A percentile compares a stretch with the other conserved stretches of the same genome.
Evolutionary conservation across 2,329 filamentous ascomycete genomes (phyloP).

Genomic region (Pseudogymnoascus pannorum): DNA sequence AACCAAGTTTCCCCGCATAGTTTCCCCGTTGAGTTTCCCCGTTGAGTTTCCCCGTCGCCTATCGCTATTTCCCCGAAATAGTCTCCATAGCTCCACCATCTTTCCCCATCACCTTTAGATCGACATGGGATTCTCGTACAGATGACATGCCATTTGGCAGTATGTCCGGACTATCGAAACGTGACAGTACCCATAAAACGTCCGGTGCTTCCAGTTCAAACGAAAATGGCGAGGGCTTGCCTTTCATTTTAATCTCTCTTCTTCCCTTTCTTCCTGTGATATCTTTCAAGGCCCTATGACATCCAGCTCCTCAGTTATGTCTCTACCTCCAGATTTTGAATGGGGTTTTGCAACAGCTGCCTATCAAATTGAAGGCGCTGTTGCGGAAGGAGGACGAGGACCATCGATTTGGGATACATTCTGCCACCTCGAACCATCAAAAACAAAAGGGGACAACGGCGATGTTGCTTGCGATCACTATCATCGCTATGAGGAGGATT

Average conservation of each 20-base stretch:
- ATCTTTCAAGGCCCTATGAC: conserved; percentile 3
- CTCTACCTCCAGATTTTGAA: conserved; percentile 32
- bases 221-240: neutral
- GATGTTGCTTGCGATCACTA: conserved; percentile 44
- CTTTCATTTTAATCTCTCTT: neutral
- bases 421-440: conserved; percentile 27
- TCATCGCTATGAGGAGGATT: conserved; percentile 42
- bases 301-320: neutral
- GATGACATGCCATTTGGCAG: neutral
- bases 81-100: neutral
- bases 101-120: neutral
- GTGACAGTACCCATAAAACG: too few species aligned
- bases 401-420: conserved; percentile 34
- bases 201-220: too few species aligned
- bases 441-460: conserved; percentile 30
- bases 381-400: conserved; percentile 33
- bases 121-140: neutral
- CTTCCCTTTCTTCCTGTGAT: neutral
- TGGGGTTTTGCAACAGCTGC: conserved; percentile 37
- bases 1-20: neutral
- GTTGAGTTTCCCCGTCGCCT: neutral
- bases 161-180: neutral
- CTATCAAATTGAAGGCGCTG: conserved; percentile 38
- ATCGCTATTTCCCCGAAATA: neutral
- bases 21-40: neutral